Evolutionary conservation across 2,329 filamentous ascomycete genomes (phyloP).

Genomic region (Colletotrichum karsti): DNA sequence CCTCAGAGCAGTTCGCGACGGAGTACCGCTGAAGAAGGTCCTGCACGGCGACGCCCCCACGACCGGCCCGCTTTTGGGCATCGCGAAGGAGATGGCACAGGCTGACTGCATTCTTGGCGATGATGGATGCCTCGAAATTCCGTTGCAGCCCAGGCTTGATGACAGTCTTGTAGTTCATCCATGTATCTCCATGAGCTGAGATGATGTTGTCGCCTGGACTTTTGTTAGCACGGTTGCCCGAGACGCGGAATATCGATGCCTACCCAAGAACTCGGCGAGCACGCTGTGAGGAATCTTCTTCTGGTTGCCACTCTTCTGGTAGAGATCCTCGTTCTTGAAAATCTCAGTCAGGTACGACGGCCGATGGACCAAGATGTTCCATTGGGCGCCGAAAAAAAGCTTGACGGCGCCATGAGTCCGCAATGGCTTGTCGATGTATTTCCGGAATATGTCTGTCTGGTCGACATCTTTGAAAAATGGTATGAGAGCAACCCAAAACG

Average conservation of each 20-base stretch:
- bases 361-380: conserved; percentile 56
- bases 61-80: conserved; percentile 32
- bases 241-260: too few species aligned
- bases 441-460: conserved; percentile 48
- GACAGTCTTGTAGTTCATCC: conserved; percentile 43
- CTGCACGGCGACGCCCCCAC: conserved; percentile 38
- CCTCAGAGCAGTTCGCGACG: conserved; percentile 44
- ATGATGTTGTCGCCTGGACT: conserved; percentile 47
- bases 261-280: conserved; percentile 41
- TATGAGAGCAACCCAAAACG: conserved; percentile 52
- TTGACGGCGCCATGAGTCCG: conserved; percentile 53
- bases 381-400: conserved; percentile 56
- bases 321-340: conserved; percentile 41
- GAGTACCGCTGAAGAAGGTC: conserved; percentile 44
- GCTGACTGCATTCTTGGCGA: conserved; percentile 34
- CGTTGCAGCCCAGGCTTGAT: conserved; percentile 45
- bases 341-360: conserved; percentile 51
- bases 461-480: conserved; percentile 51
- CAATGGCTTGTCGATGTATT: conserved; percentile 47
- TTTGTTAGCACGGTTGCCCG: background rate
- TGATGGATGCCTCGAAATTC: conserved; percentile 31
- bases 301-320: conserved; percentile 49
- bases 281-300: conserved; percentile 49
- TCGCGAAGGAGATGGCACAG: conserved; percentile 39
- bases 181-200: conserved; percentile 44